These are phyloP conservation scores for Cladosporium sphaerospermum DNA, from an alignment of 2,329 filamentous ascomycete genomes.

Conservation along the genomic window DNA sequence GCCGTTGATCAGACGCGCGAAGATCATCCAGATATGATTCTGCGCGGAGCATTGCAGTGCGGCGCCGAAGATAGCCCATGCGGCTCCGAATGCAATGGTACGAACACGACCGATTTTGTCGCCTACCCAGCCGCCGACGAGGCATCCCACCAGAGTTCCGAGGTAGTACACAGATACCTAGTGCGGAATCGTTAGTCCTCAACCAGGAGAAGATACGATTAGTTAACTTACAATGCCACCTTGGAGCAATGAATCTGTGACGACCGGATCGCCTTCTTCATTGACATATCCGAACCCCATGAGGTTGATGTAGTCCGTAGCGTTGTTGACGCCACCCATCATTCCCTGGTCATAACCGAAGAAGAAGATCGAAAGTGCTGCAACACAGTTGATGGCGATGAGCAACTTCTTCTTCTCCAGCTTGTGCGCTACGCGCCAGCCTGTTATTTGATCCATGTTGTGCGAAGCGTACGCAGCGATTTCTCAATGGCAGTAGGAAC, in stretches of 20 bases:
- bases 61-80: slow-evolving; percentile 46
- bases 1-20: slow-evolving; percentile 23
- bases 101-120: slow-evolving; percentile 58
- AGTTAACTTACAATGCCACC: slow-evolving; percentile 47
- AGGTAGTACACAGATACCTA: slow-evolving; percentile 50
- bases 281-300: slow-evolving; percentile 60
- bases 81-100: slow-evolving; percentile 54
- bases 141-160: slow-evolving; percentile 57
- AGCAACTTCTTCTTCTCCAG: slow-evolving; percentile 53
- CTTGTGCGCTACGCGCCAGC: slow-evolving; percentile 22
- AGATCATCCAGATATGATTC: slow-evolving; percentile 60
- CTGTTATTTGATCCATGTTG: slow-evolving; percentile 16
- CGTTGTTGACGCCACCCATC: slow-evolving; percentile 61
- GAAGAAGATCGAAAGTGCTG: slow-evolving; percentile 62
- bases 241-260: slow-evolving; percentile 55
- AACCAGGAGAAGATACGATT: background rate
- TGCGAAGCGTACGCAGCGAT: too few relatives aligned
- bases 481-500: too few relatives aligned
- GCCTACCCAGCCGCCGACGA: slow-evolving; percentile 58
- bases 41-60: slow-evolving; percentile 59
- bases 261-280: slow-evolving; percentile 40
- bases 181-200: too few relatives aligned
- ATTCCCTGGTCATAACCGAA: slow-evolving; percentile 50
- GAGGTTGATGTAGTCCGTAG: slow-evolving; percentile 56
- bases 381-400: slow-evolving; percentile 57